These are phyloP conservation scores for Lophium mytilinum DNA, from an alignment of 495 filamentous ascomycete species.

Conservation along the genomic window DNA sequence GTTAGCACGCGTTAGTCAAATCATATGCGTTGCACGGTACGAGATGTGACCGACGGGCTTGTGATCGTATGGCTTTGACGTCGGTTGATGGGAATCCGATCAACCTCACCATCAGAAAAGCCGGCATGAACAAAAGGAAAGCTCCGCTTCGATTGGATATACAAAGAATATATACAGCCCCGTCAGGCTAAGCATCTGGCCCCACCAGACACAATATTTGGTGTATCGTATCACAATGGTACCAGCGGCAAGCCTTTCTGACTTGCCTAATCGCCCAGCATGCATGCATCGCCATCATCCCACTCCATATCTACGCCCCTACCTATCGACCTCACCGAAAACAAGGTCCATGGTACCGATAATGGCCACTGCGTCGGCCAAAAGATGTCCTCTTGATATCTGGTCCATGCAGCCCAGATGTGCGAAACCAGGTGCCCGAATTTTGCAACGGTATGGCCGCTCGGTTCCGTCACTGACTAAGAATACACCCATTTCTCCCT, in stretches of 20 bases:
- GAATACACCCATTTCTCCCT: slow-evolving; percentile 99
- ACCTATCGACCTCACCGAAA: slow-evolving; percentile 24
- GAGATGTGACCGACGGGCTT: too few species aligned
- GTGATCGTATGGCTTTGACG: too few species aligned
- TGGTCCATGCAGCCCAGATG: slow-evolving; percentile 94
- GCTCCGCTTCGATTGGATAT: not conserved
- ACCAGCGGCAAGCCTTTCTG: too few species aligned
- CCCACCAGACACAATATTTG: not conserved
- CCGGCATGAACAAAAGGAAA: not conserved
- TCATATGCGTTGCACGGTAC: too few species aligned
- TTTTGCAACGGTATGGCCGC: slow-evolving; percentile 95
- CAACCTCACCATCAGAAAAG: not conserved
- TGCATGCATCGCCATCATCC: not conserved
- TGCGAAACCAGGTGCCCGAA: slow-evolving; percentile 92
- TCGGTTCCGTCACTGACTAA: slow-evolving; percentile 95
- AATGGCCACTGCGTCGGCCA: slow-evolving; percentile 95
- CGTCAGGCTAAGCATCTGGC: not conserved
- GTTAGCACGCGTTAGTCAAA: too few species aligned
- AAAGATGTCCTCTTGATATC: slow-evolving; percentile 77
- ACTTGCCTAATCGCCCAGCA: not conserved
- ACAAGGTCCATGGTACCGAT: slow-evolving; percentile 53
- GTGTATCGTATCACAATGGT: too few species aligned
- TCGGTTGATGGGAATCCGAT: too few species aligned
- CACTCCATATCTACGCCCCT: not conserved
- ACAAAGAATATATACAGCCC: slow-evolving; percentile 1